Evolutionary conservation across 2,329 filamentous ascomycete species (phyloP).

Genomic region (Ceratocystiopsis sp.): DNA sequence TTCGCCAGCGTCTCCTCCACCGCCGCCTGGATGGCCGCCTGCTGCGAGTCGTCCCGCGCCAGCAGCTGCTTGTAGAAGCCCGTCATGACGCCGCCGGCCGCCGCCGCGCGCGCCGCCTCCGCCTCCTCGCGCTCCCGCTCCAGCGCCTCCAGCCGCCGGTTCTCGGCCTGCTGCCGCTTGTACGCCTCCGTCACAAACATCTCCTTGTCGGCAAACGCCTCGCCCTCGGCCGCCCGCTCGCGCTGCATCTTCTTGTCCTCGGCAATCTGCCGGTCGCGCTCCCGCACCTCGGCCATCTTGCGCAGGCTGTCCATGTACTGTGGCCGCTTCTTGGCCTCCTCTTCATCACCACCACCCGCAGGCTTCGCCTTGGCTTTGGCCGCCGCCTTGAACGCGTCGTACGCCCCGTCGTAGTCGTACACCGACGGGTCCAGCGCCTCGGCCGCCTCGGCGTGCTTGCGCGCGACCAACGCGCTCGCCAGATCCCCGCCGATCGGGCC

Average conservation of each 20-base stretch:
- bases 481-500: conserved; percentile 45
- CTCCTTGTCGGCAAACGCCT: conserved; percentile 68
- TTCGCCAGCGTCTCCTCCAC: conserved; percentile 44
- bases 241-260: conserved; percentile 65
- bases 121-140: conserved; percentile 49
- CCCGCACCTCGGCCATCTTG: conserved; percentile 56
- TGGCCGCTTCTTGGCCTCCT: conserved; percentile 44
- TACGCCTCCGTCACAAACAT: conserved; percentile 77
- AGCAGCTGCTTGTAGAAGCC: conserved; percentile 64
- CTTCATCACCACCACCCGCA: conserved; percentile 30
- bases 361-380: conserved; percentile 32
- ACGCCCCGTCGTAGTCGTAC: conserved; percentile 74
- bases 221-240: conserved; percentile 64
- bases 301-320: conserved; percentile 66
- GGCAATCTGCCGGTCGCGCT: conserved; percentile 61
- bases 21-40: conserved; percentile 52
- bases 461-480: conserved; percentile 45
- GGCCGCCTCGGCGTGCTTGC: conserved; percentile 47
- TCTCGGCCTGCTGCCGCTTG: conserved; percentile 64
- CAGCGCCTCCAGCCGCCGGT: conserved; percentile 51
- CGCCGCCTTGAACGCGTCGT: conserved; percentile 56
- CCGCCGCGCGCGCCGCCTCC: conserved; percentile 45
- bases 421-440: conserved; percentile 53
- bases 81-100: conserved; percentile 45
- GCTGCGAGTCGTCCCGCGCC: conserved; percentile 50